phyloP scores from a whole-genome alignment of 2,329 filamentous ascomycete genomes.

The Neofusicoccum umdonicola region DNA sequence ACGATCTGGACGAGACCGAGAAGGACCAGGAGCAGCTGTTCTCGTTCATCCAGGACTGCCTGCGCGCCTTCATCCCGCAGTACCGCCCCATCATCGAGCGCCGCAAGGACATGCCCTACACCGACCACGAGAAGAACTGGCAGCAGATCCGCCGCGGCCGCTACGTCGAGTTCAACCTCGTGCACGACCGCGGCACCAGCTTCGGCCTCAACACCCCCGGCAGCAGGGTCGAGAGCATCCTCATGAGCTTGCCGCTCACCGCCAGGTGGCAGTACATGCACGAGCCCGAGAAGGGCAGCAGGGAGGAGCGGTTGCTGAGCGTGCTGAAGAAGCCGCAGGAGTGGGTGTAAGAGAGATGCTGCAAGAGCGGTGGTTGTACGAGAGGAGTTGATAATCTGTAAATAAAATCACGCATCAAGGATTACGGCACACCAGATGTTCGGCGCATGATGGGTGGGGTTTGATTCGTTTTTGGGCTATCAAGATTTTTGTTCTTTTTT shows the following conservation, averaged over 20 bases:
- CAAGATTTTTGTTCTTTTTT: no score
- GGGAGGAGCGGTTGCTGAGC: constrained; percentile 78
- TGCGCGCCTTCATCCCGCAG: constrained; percentile 82
- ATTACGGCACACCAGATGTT: no score
- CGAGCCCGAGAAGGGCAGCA: constrained; percentile 68
- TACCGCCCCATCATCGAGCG: constrained; percentile 87
- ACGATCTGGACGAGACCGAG: constrained; percentile 85
- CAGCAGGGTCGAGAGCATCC: constrained; percentile 88
- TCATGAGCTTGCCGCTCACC: constrained; percentile 94
- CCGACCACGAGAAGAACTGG: constrained; percentile 86
- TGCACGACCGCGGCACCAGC: constrained; percentile 91
- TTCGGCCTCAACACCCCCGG: constrained; percentile 94
- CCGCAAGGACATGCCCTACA: constrained; percentile 89
- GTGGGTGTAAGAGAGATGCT: constrained; percentile 40
- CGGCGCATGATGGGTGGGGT: no score
- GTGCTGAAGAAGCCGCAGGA: constrained; percentile 62
- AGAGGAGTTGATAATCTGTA: no score
- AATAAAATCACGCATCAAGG: no score
- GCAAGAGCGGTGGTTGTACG: no score
- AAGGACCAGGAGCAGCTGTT: constrained; percentile 89
- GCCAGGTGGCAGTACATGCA: constrained; percentile 98
- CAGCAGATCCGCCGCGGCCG: constrained; percentile 91
- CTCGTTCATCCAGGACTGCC: constrained; percentile 79
- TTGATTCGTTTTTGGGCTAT: no score
- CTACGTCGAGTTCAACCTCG: constrained; percentile 98